phyloP scores from a whole-genome alignment of 1,139 yeast genomes.

The Pneumocystis canis region DNA sequence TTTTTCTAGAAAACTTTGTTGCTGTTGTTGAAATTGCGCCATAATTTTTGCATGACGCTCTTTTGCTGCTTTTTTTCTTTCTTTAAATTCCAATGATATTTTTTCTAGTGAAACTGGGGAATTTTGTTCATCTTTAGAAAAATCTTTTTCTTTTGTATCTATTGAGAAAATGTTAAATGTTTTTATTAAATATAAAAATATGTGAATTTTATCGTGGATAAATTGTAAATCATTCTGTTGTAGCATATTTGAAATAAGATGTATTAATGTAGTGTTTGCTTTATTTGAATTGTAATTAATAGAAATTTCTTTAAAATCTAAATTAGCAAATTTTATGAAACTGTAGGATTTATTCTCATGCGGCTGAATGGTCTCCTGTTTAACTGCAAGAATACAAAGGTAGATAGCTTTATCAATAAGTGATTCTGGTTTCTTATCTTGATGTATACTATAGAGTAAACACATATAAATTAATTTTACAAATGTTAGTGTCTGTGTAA shows the following conservation, averaged over 20 bases:
- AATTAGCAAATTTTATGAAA: neutral
- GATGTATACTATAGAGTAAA: neutral
- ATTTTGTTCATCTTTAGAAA: neutral
- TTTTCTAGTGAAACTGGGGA: neutral
- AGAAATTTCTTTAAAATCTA: neutral
- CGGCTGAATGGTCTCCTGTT: conserved; percentile 4
- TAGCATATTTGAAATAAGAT: neutral
- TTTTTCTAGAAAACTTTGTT: conserved; percentile 44
- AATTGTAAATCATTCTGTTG: neutral
- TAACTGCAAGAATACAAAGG: conserved; percentile 13
- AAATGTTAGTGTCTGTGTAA: conserved; percentile 26
- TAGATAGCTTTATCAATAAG: conserved; percentile 10
- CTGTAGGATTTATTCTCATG: neutral
- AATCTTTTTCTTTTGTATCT: neutral
- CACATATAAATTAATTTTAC: conserved; percentile 17
- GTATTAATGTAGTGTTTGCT: neutral
- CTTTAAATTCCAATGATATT: conserved; percentile 28
- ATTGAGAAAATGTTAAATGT: neutral
- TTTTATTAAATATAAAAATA: neutral
- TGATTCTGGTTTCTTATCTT: conserved; percentile 8
- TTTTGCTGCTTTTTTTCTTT: conserved; percentile 54
- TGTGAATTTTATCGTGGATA: neutral
- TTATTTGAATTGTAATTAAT: neutral
- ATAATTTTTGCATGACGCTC: conserved; percentile 58
- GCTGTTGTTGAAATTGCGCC: conserved; percentile 69